Base-by-base conservation (phyloP, 495 filamentous ascomycete species). In the Tuber melanosporum region DNA sequence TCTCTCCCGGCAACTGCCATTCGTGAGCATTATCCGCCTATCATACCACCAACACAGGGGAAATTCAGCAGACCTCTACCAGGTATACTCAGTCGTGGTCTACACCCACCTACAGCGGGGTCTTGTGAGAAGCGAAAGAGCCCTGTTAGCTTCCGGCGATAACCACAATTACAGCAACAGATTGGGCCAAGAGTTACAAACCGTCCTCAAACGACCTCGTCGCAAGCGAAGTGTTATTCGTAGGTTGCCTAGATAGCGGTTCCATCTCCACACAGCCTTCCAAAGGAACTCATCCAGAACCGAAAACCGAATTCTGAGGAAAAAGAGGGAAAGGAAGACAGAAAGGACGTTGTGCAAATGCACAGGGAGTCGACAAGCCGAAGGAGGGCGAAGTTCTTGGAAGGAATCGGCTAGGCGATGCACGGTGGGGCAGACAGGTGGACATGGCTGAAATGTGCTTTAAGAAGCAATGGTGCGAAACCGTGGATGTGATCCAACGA, bases 71-170 rank as follows among this genome's bases (percentile, higher is more conserved):
- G 26, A 72, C 80, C 75, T 82, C 77, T 82, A 32, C 47, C 49
- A 57, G 80, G 80, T 52, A 82, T 76, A 41, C 76, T 82, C 45
- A 82, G 57, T 39, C 80, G 69, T 57, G 76, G 80, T 62, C 72
- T 82, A 42, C 76, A 71, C 44, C 74, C 74, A 43, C 45, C 14
- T 42, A 72, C 72, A n/a, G n/a, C 45, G 1, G 71, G 17, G 71
- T 46, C 26, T 39, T 22, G 26, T 46, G 6, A 2, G 36, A 71
- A 70, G 15, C 45, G 42, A 71, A n/a, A 72, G 10, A 32, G 1
- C 47, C 73, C 70, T 32, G 66, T 77, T 44, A 77, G 62, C 41
- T 66, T 70, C 70, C 36, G 20, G n/a, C 36, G 70, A 19, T 5
- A 39, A 44, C 41, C 39, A 5, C 39, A 5, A 41, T 10, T 41